phyloP scores from a whole-genome alignment of 148 eudicot genomes.

The Rhododendron mucronatum region DNA sequence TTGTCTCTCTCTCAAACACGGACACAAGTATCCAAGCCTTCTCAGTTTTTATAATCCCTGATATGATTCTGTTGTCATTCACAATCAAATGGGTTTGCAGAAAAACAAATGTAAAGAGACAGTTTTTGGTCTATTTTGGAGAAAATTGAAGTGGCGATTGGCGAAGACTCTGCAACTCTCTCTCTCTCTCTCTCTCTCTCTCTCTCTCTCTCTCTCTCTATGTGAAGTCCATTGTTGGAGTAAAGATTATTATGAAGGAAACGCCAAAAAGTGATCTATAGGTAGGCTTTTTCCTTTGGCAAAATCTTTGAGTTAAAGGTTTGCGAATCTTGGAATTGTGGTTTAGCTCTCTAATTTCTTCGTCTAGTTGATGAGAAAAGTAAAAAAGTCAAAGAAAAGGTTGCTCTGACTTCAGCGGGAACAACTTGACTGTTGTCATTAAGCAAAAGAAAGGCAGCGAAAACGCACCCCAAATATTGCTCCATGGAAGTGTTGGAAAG shows the following conservation, averaged over 20 bases:
- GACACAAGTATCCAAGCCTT: no score
- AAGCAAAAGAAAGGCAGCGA: no score
- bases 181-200: not conserved
- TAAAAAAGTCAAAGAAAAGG: not conserved
- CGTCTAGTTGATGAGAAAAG: not conserved
- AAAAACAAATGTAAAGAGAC: not conserved
- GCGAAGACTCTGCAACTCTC: not conserved
- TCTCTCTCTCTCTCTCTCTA: not conserved
- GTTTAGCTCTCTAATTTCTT: not conserved
- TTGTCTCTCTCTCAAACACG: no score
- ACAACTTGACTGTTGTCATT: no score
- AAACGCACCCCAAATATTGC: no score
- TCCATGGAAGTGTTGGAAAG: no score
- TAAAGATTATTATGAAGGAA: not conserved
- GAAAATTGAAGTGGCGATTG: not conserved
- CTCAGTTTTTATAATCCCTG: no score
- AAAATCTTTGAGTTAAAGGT: not conserved
- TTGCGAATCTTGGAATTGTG: not conserved
- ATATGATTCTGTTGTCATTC: not conserved
- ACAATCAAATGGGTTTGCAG: not conserved
- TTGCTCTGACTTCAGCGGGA: no score
- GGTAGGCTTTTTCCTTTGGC: no score
- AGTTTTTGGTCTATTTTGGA: not conserved
- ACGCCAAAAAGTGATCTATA: no score
- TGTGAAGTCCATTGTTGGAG: not conserved